phyloP scores from a whole-genome alignment of 805 yeast species.

The Wickerhamiella parazyma region DNA sequence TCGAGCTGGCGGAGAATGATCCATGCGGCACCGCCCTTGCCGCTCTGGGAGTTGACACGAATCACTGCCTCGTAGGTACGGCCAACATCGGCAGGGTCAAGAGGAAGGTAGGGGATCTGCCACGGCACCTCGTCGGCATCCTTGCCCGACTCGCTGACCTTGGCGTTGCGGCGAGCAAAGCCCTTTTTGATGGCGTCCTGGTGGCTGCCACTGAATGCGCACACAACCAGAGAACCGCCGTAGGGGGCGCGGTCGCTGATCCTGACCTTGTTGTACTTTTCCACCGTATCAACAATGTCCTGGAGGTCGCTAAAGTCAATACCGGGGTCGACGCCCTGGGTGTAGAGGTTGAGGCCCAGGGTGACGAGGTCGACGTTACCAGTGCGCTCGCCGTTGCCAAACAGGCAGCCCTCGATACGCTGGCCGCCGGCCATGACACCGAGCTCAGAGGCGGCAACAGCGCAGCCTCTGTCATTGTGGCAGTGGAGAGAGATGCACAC shows the following conservation, averaged over 20 bases:
- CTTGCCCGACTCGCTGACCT: slow-evolving; percentile 22
- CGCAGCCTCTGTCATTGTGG: slow-evolving; percentile 78
- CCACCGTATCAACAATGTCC: slow-evolving; percentile 57
- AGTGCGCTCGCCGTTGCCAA: slow-evolving; percentile 80
- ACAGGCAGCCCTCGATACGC: slow-evolving; percentile 73
- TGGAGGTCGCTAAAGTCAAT: slow-evolving; percentile 58
- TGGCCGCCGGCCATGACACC: slow-evolving; percentile 80
- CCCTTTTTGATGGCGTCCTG: slow-evolving; percentile 85
- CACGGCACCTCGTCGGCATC: slow-evolving; percentile 34
- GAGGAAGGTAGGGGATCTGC: slow-evolving; percentile 70
- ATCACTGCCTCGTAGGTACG: slow-evolving; percentile 87
- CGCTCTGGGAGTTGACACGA: slow-evolving; percentile 77
- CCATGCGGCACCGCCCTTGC: slow-evolving; percentile 88
- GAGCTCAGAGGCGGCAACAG: slow-evolving; percentile 77
- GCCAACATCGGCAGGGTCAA: slow-evolving; percentile 76
- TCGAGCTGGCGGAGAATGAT: slow-evolving; percentile 62
- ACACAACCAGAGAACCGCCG: slow-evolving; percentile 70
- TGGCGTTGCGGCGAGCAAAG: slow-evolving; percentile 37
- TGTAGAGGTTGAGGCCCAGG: slow-evolving; percentile 59
- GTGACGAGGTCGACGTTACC: slow-evolving; percentile 78
- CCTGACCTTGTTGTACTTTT: slow-evolving; percentile 68
- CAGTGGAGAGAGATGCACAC: slow-evolving; percentile 68
- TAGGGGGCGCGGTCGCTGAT: slow-evolving; percentile 70
- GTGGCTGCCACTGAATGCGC: slow-evolving; percentile 77
- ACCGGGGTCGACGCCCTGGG: slow-evolving; percentile 62